Evolutionary conservation across 2,329 filamentous ascomycete genomes (phyloP), one percentile per base, ranked within the genome.

Genomic region (Pyrenophora teres): DNA sequence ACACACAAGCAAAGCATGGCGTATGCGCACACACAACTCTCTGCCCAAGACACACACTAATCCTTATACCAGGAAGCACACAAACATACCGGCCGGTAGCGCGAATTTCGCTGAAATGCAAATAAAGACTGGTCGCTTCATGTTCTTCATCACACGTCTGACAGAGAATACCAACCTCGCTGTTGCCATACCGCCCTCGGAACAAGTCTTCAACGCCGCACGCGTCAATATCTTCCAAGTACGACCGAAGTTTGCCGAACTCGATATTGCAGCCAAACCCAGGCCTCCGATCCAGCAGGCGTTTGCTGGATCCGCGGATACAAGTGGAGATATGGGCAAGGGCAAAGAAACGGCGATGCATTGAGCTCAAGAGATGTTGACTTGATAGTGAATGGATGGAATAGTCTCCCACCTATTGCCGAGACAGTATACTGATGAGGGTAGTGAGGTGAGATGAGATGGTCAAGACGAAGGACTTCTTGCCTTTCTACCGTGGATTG

Each of bases 131-230:
- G 80, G 84, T 38, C 83, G 83, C 52, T 97, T 97, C 78, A 95
- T 91, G 76, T 87, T 97, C 74, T 96, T 97, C 71, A 90, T 97
- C 59, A 90, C 92, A 59, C 90, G 95, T 62, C 92, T 99, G 62
- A 99, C 94, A 2, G 95, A 94, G 46, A 99, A 99, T 75, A 99
- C 94, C 2, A 97, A 97, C 69, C 87, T 99, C 54, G 90, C 96
- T 68, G 90, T 95, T 7, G 87, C 95, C 31, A 84, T 97, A 60
- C 92, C 94, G 0, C 92, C 93, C 0, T 92, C 92, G 19, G 93
- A 97, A 74, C 90, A 90, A 16, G 84, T 90, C 5, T 96, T 96
- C 78, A 97, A 97, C 65, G 86, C 89, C 46, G 92, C 92, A 10
- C 86, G 94, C 73, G 81, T 96, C 60, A 97, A 97, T 70, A 94